Conservation (phyloP, 257 asterid genomes). For the Solanum tarijense region DNA sequence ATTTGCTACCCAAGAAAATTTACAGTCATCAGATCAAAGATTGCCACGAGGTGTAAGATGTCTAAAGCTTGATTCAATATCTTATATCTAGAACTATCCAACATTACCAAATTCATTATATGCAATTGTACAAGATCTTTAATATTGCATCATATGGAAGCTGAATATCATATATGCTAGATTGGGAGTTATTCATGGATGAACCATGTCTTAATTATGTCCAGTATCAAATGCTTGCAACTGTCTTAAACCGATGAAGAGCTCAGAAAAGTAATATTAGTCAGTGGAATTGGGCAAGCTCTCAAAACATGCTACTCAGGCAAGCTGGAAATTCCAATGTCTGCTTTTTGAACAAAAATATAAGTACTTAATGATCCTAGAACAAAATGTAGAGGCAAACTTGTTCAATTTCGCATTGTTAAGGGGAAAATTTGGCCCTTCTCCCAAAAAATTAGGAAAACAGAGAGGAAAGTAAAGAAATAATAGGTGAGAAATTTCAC, state of each 20-base stretch:
- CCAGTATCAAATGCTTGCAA: not conserved
- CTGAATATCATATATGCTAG: not conserved
- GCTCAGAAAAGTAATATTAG: not conserved
- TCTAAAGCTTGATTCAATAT: not conserved
- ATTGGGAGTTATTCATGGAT: not conserved
- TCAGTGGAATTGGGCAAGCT: not conserved
- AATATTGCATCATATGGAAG: not conserved
- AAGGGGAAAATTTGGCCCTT: not conserved
- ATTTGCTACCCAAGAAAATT: constrained; percentile 54
- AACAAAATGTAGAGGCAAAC: not conserved
- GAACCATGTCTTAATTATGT: not conserved
- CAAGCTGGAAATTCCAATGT: not conserved
- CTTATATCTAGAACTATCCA: not conserved
- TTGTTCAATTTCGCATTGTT: not conserved
- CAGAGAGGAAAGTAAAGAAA: not conserved
- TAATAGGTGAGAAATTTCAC: not conserved
- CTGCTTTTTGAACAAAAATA: not conserved
- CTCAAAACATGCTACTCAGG: not conserved
- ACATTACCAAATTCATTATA: not conserved
- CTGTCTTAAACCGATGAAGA: not conserved
- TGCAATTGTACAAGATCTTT: not conserved
- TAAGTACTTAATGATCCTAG: not conserved
- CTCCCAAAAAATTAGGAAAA: not conserved
- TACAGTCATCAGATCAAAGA: not conserved
- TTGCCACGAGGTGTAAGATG: not conserved